Base-by-base conservation (phyloP, 257 asterid species). In the Gentiana macrophylla region DNA sequence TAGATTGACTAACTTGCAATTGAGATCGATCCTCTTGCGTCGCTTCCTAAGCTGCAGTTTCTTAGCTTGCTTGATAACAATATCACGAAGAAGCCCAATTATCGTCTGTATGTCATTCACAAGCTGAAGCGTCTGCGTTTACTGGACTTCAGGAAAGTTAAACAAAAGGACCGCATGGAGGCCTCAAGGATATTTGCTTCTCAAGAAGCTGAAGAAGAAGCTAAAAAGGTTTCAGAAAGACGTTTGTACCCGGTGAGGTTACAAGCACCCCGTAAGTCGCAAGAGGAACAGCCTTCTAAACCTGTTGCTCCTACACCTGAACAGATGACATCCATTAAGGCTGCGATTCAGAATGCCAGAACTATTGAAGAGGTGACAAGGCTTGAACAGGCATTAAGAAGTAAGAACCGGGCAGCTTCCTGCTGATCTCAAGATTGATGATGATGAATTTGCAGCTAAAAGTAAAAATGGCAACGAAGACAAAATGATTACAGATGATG, bases 341-440 rank as follows among this genome's bases (percentile, higher is more conserved):
- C 99, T 81, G 99, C 99, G 64, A 92, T 92, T 67, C 84, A 81
- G 67, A 92, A 88, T 70, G 82, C 99, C 52, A 95, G 89, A 74
- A 85, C 99, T 62, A 94, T 92, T 49, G 99, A 92, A 77, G 95
- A 92, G 78, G 97, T 92, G 69, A 94, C 99, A 52, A 83, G 94
- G 78, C 99, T 92, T 70, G 99, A 92, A 74, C 94, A 92, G 99
- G 98, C 84, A 59, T 68, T 73, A 92, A 97, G 99, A 94, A 56
- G 79, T 92, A 52, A 88, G 81, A 67, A 79, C 94, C 35, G 99
- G 99, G 71, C 99, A 80, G 71, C 87, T 92, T 74, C 99, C 99
- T 50, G 85, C 91, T 54, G 99, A 85, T 72, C 49, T 92, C 48
- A 75, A 57, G 71, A 67, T 79, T 63, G 75, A 49, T 45, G 85